These are phyloP conservation scores for Leucosporidium creatinivorum DNA, from an alignment of 768 basidiomycete genomes.

Conservation along the genomic window DNA sequence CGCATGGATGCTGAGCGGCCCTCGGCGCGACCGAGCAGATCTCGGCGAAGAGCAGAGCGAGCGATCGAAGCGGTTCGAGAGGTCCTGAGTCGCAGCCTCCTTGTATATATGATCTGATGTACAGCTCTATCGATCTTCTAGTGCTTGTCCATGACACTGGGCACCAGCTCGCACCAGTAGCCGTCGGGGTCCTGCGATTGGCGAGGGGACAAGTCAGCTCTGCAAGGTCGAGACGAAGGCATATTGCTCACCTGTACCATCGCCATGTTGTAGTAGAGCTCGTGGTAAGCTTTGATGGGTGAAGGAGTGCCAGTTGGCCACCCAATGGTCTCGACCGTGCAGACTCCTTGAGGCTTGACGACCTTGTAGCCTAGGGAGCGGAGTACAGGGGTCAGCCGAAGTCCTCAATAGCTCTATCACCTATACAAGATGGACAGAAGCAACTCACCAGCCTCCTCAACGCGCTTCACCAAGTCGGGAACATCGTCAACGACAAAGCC, in stretches of 20 bases:
- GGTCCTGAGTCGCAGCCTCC: too few species aligned
- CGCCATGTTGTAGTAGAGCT: slow-evolving; percentile 24
- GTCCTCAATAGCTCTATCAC: not conserved
- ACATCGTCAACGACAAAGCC: slow-evolving; percentile 30
- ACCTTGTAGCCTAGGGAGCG: slow-evolving; percentile 12
- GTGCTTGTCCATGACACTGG: not conserved
- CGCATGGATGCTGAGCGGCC: too few species aligned
- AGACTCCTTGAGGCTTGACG: slow-evolving; percentile 23
- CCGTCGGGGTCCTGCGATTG: slow-evolving; percentile 1
- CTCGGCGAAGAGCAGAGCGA: too few species aligned
- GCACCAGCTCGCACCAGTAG: slow-evolving; percentile 13
- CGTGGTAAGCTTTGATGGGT: slow-evolving; percentile 27
- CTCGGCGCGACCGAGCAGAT: too few species aligned
- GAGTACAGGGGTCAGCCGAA: not conserved
- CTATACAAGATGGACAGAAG: too few species aligned
- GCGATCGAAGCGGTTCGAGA: too few species aligned
- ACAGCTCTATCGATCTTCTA: too few species aligned
- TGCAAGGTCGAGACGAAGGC: not conserved
- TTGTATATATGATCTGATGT: too few species aligned
- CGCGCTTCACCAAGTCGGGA: slow-evolving; percentile 17
- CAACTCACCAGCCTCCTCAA: slow-evolving; percentile 8
- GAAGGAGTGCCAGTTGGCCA: slow-evolving; percentile 25
- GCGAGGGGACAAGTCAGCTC: not conserved
- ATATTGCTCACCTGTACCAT: slow-evolving; percentile 12
- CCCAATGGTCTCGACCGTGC: slow-evolving; percentile 21